Base-by-base conservation (phyloP, 1,284 basidiomycete genomes). In the Inonotus hispidus region DNA sequence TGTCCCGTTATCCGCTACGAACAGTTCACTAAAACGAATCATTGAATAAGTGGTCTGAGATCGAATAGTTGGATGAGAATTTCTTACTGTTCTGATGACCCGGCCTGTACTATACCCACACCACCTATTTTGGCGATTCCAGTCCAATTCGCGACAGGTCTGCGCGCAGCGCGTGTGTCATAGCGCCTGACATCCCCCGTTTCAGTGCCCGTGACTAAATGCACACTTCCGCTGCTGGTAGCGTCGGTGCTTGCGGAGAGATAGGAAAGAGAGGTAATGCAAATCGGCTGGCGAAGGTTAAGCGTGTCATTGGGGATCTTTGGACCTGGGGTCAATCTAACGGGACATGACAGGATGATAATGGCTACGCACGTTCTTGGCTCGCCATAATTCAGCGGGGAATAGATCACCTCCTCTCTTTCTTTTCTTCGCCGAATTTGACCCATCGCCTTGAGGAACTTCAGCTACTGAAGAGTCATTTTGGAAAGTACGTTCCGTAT, bases 251-350 rank as follows among this genome's bases (percentile, higher is more conserved):
- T 49, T 4, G 54, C 29, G 79, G 76, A 3, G 14, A 90, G 69
- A 70, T 83, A 86, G 45, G 83, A 71, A 56, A 93, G 71, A 59
- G 86, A 80, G 0, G 85, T 88, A 61, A 93, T 91, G 59, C 90
- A 83, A 29, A 95, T 83, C 0, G 92, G 92, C 67, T 90, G 89
- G 5, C 93, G 87, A 21, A 96, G 81, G 53, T 82, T 83, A 2
- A 96, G 79, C 58, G 77, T 72, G 70, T 95, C 93, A 68, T 93
- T 90, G 13, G 88, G 81, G 1, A 93, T 74, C 89, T 92, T 58
- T 23, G 43, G 43, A 8, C 25, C 8, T 37, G 37, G 59, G 52
- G 55, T 32, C 13, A 49, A 57, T 3, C 16, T 21, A 2, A 21
- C 2, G 14, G 41, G 50, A 27, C 23, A 39, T 32, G 46, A 10